Conservation (phyloP, 805 yeast species). For the Sungouiozyma intestinalis region DNA sequence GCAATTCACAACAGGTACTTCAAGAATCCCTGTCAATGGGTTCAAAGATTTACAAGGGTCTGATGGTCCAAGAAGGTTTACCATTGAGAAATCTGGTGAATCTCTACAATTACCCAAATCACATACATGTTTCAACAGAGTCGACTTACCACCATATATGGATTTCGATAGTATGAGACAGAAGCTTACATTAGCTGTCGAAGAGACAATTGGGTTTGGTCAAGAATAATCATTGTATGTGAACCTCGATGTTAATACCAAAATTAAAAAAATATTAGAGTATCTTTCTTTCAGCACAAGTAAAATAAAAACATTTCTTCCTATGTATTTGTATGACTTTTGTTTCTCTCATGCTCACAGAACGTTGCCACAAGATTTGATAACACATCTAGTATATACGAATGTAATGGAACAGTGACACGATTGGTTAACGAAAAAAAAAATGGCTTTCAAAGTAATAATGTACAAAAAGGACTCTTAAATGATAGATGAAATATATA, state of each 20-base stretch:
- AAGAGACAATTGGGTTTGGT: constrained; percentile 98
- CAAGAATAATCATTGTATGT: constrained; percentile 53
- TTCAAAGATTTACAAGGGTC: constrained; percentile 98
- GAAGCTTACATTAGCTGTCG: constrained; percentile 91
- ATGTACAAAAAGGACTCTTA: too few species aligned
- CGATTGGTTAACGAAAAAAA: not conserved
- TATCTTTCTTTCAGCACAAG: not conserved
- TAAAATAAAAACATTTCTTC: not conserved
- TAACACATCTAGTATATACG: too few species aligned
- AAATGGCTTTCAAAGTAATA: not conserved
- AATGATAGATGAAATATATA: too few species aligned
- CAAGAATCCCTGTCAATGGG: constrained; percentile 97
- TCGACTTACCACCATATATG: constrained; percentile 89
- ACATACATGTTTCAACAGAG: constrained; percentile 98
- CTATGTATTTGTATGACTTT: not conserved
- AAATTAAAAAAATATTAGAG: not conserved
- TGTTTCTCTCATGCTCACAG: too few species aligned
- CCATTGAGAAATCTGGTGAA: constrained; percentile 96
- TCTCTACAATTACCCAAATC: constrained; percentile 87
- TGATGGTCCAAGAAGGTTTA: constrained; percentile 98
- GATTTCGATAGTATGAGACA: constrained; percentile 78
- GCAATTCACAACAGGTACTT: constrained; percentile 98
- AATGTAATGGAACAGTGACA: not conserved
- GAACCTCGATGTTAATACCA: not conserved
- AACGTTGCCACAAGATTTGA: too few species aligned